Base-by-base conservation (phyloP, 345 rosid genomes). In the Syzygium oleosum region DNA sequence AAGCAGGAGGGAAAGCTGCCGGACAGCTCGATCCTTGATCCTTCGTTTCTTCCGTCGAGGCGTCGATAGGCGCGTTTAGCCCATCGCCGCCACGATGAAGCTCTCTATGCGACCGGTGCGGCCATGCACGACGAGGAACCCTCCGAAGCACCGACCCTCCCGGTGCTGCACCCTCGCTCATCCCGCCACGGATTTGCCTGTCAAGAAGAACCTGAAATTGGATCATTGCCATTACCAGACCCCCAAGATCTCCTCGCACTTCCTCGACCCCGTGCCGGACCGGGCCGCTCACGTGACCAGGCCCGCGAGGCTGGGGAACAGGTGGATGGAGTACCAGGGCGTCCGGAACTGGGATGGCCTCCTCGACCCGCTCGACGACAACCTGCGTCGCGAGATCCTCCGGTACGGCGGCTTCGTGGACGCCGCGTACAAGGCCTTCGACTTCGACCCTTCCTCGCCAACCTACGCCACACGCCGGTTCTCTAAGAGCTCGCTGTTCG, bases 331-430 rank as follows among this genome's bases (percentile, higher is more conserved):
- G 53, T 94, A 94, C 87, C 97, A 94, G 53, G 97, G 97, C 19
- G 17, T 87, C 10, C 84, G 86, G 19, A 92, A 95, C 91, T 95
- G 97, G 97, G 95, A 94, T 43, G 96, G 96, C 1, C 84, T 94
- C 52, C 94, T 95, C 31, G 96, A 97, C 87, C 99, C 99, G 11
- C 94, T 97, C 1, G 99, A 97, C 87, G 95, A 96, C 22, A 95
- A 90, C 86, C 90, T 98, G 88, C 95, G 98, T 0, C 65, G 89
- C 2, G 99, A 96, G 87, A 96, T 98, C 65, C 93, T 98, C 52
- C 94, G 99, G 27, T 98, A 98, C 78, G 99, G 99, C 13, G 88
- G 89, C 11, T 96, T 98, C 89, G 96, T 96, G 0, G 96, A 95
- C 16, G 95, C 98, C 10, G 94, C 99, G 7, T 98, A 98, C 84